Conservation (phyloP, 2,329 filamentous ascomycete genomes). For the Alternaria gaisen region DNA sequence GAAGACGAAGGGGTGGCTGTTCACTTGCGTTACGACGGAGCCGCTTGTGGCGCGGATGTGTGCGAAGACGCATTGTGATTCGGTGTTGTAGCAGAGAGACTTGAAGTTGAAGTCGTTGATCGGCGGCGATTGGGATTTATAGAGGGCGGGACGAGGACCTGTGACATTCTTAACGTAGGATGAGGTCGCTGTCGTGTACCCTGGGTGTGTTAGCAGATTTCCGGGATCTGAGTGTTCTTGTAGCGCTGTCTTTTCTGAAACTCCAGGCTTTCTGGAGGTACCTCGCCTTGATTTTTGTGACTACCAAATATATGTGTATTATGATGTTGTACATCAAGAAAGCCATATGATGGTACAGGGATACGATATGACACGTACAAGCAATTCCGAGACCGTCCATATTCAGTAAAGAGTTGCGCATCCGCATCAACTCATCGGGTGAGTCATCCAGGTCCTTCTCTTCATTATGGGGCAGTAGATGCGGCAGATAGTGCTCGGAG, state of each 20-base stretch:
- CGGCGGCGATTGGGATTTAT: slow-evolving; percentile 62
- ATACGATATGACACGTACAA: slow-evolving; percentile 43
- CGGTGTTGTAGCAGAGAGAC: slow-evolving; percentile 61
- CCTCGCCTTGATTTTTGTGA: not conserved
- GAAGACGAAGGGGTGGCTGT: slow-evolving; percentile 65
- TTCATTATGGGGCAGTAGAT: slow-evolving; percentile 58
- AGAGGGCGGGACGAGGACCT: slow-evolving; percentile 58
- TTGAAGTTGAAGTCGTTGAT: slow-evolving; percentile 64
- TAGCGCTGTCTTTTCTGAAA: not conserved
- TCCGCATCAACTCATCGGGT: slow-evolving; percentile 55
- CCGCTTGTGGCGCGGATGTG: slow-evolving; percentile 63
- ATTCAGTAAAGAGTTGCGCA: slow-evolving; percentile 63
- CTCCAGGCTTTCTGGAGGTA: not conserved
- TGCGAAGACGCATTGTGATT: slow-evolving; percentile 60
- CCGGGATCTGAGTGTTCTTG: not conserved
- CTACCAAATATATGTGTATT: no score
- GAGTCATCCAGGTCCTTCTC: slow-evolving; percentile 53
- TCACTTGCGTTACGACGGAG: slow-evolving; percentile 59
- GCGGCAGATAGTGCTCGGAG: slow-evolving; percentile 62
- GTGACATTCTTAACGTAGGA: slow-evolving; percentile 50
- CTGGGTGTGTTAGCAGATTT: slow-evolving; percentile 18
- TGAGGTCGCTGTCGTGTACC: slow-evolving; percentile 59
- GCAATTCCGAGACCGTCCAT: slow-evolving; percentile 65
- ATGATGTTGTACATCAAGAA: not conserved
- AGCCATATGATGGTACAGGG: not conserved